phyloP scores from a whole-genome alignment of 2,329 filamentous ascomycete genomes.

The Colletotrichum trifolii region DNA sequence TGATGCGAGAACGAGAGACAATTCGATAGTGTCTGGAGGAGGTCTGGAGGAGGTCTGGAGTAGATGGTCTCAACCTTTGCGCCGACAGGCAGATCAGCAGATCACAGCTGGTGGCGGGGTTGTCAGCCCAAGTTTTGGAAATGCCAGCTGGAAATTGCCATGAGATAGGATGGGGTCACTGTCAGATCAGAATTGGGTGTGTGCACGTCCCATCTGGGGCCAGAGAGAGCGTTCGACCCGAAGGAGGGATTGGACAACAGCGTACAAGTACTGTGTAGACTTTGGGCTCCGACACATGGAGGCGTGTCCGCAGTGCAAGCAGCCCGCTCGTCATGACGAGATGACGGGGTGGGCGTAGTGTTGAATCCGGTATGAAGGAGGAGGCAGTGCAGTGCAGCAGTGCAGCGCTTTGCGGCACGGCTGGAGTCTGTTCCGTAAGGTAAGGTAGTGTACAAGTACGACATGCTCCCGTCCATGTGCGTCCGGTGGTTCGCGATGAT shows the following conservation, averaged over 20 bases:
- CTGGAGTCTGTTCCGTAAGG: conserved; percentile 18
- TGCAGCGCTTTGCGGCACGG: not conserved
- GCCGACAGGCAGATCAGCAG: not conserved
- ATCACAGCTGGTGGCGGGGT: not conserved
- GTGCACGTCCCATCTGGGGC: no score
- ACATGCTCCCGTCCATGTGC: not conserved
- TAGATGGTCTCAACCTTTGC: not conserved
- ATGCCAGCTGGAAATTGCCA: not conserved
- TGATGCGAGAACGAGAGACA: no score
- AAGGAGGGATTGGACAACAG: no score
- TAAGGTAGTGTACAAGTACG: no score
- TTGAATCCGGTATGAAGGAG: conserved; percentile 1
- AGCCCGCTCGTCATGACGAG: not conserved
- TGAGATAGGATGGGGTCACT: not conserved
- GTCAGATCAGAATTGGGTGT: no score
- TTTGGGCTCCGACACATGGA: no score
- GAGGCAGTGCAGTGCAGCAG: conserved; percentile 25
- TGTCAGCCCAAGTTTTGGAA: not conserved
- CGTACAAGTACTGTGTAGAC: no score
- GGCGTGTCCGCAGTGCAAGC: no score
- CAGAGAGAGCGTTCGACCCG: no score
- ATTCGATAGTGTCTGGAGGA: not conserved
- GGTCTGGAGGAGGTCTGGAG: not conserved
- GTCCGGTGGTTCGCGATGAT: conserved; percentile 16
- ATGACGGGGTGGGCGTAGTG: conserved; percentile 4